Base-by-base conservation (phyloP, 2,329 filamentous ascomycete species). In the Epicoccum nigrum region DNA sequence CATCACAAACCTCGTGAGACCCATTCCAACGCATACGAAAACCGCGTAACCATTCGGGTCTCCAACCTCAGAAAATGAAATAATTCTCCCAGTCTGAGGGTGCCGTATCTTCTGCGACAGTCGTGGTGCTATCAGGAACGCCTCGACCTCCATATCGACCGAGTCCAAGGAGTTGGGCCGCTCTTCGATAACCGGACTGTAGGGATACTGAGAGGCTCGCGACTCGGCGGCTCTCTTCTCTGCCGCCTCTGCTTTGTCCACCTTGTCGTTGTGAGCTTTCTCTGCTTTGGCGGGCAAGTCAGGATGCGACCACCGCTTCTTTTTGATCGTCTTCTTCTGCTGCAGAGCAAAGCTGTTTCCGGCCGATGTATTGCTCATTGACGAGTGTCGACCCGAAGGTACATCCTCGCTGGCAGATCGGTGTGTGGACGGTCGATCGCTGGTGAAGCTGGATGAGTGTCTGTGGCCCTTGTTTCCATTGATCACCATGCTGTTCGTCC, bases 21-120 rank as follows among this genome's bases (percentile, higher is more conserved):
- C 94, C 94, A 99, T 99, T 16, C 94, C 94, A 2, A 99, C 92
- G 66, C 94, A 99, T 70, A 94, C 95, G 62, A 99, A 92, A 2
- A 99, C 90, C 2, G 92, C 93, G 60, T 88, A 93, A 1, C 94
- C 94, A 34, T 93, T 85, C 0, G 92, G 86, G 70, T 97, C 92
- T 12, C 94, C 94, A 2, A 99, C 94, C 72, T 99, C 94, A 0
- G 93, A 97, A 68, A 97, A 99, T 0, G 92, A 95, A 60, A 99
- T 97, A 3, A 88, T 81, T 13, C 94, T 86, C 1, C 92, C 92
- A 0, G 90, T 95, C 51, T 90, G 87, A 1, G 92, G 91, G 72
- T 97, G 90, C 17, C 82, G 81, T 43, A 97, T 90, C 74, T 88
- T 96, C 66, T 96, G 92, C 3, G 90, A 95, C 45, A 99, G 76